Evolutionary conservation across 2,329 filamentous ascomycete genomes (phyloP), one percentile per base, ranked within the genome.

Genomic region (Colletotrichum melonis): DNA sequence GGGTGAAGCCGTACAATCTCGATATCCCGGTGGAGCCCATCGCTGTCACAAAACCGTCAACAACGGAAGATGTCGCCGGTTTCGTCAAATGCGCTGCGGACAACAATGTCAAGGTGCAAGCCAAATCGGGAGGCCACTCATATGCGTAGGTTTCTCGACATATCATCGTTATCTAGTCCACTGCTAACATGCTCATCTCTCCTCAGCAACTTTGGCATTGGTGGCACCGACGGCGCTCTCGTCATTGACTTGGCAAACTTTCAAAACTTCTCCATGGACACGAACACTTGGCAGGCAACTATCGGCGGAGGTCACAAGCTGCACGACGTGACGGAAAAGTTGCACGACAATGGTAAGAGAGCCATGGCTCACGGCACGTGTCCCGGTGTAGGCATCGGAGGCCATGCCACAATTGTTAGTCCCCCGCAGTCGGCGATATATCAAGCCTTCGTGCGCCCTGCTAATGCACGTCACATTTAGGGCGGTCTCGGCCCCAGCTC

Each of bases 91-190:
- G 91, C 77, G 91, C 90, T 5, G 82, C 78, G 2, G 74, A 85
- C 28, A 82, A 84, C 70, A 81, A 82, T 6, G 80, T 89, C 65
- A 88, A 88, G 75, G 89, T 92, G 0, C 90, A 92, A 77, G 88
- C 91, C 26, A 89, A 86, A 75, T 91, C 89, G 1, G 91, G 91
- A 4, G 91, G 91, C 0, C 91, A 93, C 77, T 92, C 90, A 0
- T 93, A 91, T 75, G 90, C 84, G 87, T 88, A 79, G 76, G 86
- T 73, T 30, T 12, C 24, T 14, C 6, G 42, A 56, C 16, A 52
- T 24, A 12, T n/a, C 9, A 54, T 32, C 14, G 49, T 52, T 42
- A 4, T 7, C n/a, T n/a, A 28, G 35, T 42, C 28, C n/a, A 35
- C 16, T 6, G 22, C 62, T 60, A 30, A 67, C 30, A 30, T 24